phyloP scores from a whole-genome alignment of 306 rosid genomes.

The Carpinus viminea region DNA sequence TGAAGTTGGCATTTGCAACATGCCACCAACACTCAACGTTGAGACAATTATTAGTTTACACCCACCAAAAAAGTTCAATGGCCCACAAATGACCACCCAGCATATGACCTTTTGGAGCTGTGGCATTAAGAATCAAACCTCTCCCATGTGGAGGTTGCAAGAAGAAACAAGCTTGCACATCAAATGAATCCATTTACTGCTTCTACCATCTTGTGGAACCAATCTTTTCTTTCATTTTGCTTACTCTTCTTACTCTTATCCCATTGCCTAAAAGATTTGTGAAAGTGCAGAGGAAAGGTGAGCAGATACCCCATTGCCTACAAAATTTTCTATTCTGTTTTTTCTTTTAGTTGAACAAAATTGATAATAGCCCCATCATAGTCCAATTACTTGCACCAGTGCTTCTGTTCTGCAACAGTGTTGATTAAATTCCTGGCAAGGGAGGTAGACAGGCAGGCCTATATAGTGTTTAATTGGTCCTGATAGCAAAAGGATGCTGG shows the following conservation, averaged over 20 bases:
- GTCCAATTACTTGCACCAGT: not conserved
- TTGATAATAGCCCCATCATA: no score
- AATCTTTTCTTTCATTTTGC: not conserved
- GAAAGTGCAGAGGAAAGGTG: not conserved
- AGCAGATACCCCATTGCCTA: not conserved
- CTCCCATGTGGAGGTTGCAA: constrained; percentile 15
- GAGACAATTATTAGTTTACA: not conserved
- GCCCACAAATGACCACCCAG: constrained; percentile 14
- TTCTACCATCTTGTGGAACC: not conserved
- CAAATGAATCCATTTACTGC: not conserved
- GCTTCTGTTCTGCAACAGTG: not conserved
- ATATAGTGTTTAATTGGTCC: not conserved
- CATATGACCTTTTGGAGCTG: not conserved
- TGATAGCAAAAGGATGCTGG: not conserved
- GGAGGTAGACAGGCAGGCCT: not conserved
- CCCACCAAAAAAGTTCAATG: not conserved
- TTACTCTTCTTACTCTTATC: not conserved
- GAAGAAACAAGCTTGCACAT: not conserved
- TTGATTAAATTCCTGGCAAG: constrained; percentile 1
- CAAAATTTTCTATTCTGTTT: no score
- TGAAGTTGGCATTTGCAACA: not conserved
- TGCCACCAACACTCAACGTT: not conserved
- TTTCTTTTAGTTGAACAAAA: no score
- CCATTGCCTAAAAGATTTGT: not conserved
- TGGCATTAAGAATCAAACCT: not conserved